Evolutionary conservation across 345 rosid genomes (phyloP).

Genomic region (Lepidium didymum): DNA sequence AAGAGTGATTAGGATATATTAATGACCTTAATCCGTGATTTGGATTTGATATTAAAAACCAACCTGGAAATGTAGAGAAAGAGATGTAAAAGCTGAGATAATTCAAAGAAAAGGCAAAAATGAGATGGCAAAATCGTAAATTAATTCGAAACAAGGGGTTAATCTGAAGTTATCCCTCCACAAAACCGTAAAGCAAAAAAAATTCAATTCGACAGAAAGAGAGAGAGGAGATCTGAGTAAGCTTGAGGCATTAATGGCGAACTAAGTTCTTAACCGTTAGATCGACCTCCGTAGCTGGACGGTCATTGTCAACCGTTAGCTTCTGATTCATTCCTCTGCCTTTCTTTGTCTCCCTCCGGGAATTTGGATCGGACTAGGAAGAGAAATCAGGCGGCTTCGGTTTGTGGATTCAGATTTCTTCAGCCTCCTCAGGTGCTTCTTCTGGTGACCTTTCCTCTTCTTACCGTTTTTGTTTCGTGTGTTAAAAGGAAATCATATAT

Average conservation of each 20-base stretch:
- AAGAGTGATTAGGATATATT: too few species aligned
- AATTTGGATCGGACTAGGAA: not conserved
- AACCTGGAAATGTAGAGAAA: slow-evolving; percentile 20
- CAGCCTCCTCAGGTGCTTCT: not conserved
- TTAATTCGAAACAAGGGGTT: not conserved
- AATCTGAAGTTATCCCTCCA: not conserved
- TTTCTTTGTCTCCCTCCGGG: not conserved
- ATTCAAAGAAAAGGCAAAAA: not conserved
- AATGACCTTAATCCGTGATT: too few species aligned
- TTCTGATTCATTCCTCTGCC: not conserved
- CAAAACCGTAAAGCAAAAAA: not conserved
- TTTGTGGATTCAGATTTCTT: not conserved
- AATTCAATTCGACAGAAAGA: slow-evolving; percentile 9
- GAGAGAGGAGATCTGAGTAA: slow-evolving; percentile 38
- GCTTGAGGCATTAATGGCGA: slow-evolving; percentile 25
- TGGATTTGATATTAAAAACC: not conserved
- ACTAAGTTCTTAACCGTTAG: slow-evolving; percentile 13
- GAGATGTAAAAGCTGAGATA: not conserved
- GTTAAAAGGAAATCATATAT: not conserved
- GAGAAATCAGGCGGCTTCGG: slow-evolving; percentile 5
- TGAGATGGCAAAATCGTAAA: slow-evolving; percentile 29
- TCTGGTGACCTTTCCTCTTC: not conserved
- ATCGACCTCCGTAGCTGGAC: not conserved
- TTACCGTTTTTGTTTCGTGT: not conserved
- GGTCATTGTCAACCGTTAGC: slow-evolving; percentile 7